Base-by-base conservation (phyloP, 208 protist species). In the Histomonas meleagridis region DNA sequence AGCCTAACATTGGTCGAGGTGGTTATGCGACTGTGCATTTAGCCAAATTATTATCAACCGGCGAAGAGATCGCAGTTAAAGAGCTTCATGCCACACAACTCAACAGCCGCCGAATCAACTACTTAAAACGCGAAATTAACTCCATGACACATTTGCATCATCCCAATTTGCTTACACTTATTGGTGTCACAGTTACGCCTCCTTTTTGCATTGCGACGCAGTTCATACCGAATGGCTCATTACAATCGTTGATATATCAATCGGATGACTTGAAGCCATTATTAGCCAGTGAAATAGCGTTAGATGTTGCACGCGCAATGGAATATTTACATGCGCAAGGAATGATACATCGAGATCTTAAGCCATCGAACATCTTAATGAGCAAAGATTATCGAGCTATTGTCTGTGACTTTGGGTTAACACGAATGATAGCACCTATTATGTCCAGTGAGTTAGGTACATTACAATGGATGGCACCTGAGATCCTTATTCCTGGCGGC, bases 301-400 rank as follows among this genome's bases (percentile, higher is more conserved):
- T 86, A 18, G 76, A 86, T 86, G 26, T 86, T 38, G 76, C 76
- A 10, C 76, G 76, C 38, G 76, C 40, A 0, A 18, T 86, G 32
- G 76, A 86, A 55, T 86, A 86, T 35, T 5, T 86, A 3, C 76
- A 86, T 86, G 76, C 76, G 18, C 43, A 86, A 32, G 40, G 46
- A n/a, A 86, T 86, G 76, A 46, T 86, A 18, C 76, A 86, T n/a
- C 0, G 76, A 55, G 46, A 86, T 28, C 28, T 86, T 1, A 86
- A 86, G 55, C 76, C 76, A 57, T n/a, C 76, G 21, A 86, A 86
- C 38, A 86, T 86, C 38, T 28, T 86, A 0, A 86, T 86, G 76
- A 28, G 55, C 35, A 55, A 86, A 55, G 46, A 86, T 55, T 55
- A 26, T 12, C 3, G 76, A 32, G 76, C 76, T 38, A 28, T 86